Evolutionary conservation across 2,329 filamentous ascomycete genomes (phyloP).

Genomic region (Talaromyces marneffei): DNA sequence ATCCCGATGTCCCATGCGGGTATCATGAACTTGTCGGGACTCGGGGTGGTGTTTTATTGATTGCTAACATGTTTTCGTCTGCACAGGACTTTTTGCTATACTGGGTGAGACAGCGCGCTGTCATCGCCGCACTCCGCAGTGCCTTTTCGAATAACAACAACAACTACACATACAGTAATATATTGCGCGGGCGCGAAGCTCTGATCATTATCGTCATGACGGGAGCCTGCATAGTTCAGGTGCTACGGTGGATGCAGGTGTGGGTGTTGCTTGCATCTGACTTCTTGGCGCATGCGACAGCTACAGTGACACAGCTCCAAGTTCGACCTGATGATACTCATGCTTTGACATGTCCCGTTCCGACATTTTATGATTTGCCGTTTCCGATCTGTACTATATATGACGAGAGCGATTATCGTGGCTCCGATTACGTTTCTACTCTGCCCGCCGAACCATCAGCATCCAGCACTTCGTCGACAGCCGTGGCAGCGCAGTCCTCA

Average conservation of each 20-base stretch:
- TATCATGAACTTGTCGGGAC: neutral
- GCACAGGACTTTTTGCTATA: slow-evolving; percentile 9
- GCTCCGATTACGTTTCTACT: neutral
- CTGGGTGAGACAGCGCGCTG: slow-evolving; percentile 13
- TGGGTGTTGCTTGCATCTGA: slow-evolving; percentile 14
- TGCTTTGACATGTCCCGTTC: neutral
- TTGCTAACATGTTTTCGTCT: slow-evolving; percentile 7
- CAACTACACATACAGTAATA: neutral
- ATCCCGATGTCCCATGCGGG: neutral
- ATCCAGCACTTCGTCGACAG: slow-evolving; percentile 7
- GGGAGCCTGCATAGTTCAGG: slow-evolving; percentile 4
- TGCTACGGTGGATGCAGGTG: slow-evolving; percentile 13
- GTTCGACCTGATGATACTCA: neutral
- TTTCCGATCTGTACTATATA: slow-evolving; percentile 11
- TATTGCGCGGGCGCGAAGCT: slow-evolving; percentile 4
- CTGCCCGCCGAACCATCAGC: neutral
- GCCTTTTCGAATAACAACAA: slow-evolving; percentile 5
- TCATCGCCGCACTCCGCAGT: slow-evolving; percentile 9
- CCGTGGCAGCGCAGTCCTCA: neutral
- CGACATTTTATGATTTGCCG: neutral
- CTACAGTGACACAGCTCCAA: neutral
- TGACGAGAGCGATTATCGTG: neutral
- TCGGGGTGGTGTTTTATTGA: neutral
- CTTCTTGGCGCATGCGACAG: slow-evolving; percentile 8
- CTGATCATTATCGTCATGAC: slow-evolving; percentile 6